Evolutionary conservation across 2,329 filamentous ascomycete species (phyloP).

Genomic region (Aspergillus sp.): DNA sequence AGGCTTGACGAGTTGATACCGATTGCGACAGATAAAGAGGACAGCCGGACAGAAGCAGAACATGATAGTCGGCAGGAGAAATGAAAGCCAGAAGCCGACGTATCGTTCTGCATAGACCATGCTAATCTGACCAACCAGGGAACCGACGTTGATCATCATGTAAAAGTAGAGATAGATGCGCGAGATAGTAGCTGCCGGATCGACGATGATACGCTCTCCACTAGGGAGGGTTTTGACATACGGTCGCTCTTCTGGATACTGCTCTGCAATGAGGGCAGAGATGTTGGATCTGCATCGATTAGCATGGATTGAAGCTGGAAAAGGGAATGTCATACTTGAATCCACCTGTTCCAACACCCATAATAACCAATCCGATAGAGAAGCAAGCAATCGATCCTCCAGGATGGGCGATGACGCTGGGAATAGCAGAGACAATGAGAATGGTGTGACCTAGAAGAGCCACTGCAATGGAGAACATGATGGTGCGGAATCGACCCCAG

Average conservation of each 20-base stretch:
- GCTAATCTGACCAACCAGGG: slow-evolving; percentile 55
- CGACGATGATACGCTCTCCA: slow-evolving; percentile 66
- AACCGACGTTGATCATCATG: slow-evolving; percentile 65
- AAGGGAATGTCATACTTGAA: slow-evolving; percentile 53
- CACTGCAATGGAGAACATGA: slow-evolving; percentile 60
- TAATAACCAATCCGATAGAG: slow-evolving; percentile 59
- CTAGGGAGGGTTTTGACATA: slow-evolving; percentile 51
- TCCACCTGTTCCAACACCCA: slow-evolving; percentile 72
- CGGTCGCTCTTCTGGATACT: slow-evolving; percentile 58
- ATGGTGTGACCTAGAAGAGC: slow-evolving; percentile 64
- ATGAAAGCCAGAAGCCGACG: slow-evolving; percentile 70
- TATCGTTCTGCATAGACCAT: slow-evolving; percentile 75
- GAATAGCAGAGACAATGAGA: slow-evolving; percentile 61
- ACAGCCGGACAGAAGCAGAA: slow-evolving; percentile 61
- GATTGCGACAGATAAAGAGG: slow-evolving; percentile 55
- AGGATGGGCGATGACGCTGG: slow-evolving; percentile 55
- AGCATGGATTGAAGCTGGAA: background rate
- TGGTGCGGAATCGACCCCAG: slow-evolving; percentile 65
- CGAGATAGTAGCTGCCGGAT: slow-evolving; percentile 63
- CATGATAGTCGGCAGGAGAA: slow-evolving; percentile 61
- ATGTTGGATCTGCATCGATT: slow-evolving; percentile 55
- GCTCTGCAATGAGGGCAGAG: slow-evolving; percentile 65
- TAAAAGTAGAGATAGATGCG: slow-evolving; percentile 70
- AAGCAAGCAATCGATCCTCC: slow-evolving; percentile 61
- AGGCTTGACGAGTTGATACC: slow-evolving; percentile 61